A percentile compares a stretch with the other conserved stretches of the same genome.
Conservation (phyloP, 805 yeast genomes). For the Suhomyces emberorum region DNA sequence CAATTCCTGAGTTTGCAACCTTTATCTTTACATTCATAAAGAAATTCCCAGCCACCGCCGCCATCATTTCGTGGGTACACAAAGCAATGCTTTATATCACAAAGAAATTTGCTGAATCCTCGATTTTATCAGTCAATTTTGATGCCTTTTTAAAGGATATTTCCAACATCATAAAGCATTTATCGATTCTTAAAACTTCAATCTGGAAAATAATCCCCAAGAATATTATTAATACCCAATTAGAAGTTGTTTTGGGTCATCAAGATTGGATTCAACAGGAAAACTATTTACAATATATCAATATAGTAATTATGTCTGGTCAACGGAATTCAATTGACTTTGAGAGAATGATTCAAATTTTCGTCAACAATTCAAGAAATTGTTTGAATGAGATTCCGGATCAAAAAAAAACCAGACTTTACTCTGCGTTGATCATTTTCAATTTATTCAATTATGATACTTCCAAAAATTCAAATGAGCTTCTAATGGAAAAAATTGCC, state of each 20-base stretch:
- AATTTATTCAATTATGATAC: slow-evolving; percentile 49
- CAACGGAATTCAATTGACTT: slow-evolving; percentile 34
- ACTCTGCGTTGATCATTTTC: slow-evolving; percentile 46
- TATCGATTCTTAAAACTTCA: slow-evolving; percentile 8
- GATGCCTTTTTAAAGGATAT: slow-evolving; percentile 25
- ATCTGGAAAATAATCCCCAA: slow-evolving; percentile 42
- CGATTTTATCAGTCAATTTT: slow-evolving; percentile 24
- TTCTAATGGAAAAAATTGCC: slow-evolving; percentile 46
- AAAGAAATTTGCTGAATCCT: slow-evolving; percentile 55
- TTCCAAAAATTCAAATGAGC: slow-evolving; percentile 41
- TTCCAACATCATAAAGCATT: slow-evolving; percentile 12
- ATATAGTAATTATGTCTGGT: slow-evolving; percentile 36
- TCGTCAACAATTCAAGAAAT: slow-evolving; percentile 51
- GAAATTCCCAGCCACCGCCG: slow-evolving; percentile 15
- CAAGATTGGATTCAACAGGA: slow-evolving; percentile 44
- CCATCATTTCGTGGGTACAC: slow-evolving; percentile 49
- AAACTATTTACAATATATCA: slow-evolving; percentile 45
- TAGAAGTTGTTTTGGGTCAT: slow-evolving; percentile 55
- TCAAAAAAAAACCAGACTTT: slow-evolving; percentile 29
- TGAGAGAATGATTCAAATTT: slow-evolving; percentile 58
- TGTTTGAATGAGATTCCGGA: slow-evolving; percentile 25
- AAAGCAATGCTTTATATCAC: slow-evolving; percentile 60
- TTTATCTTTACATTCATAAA: slow-evolving; percentile 25
- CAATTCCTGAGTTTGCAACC: slow-evolving; percentile 24
- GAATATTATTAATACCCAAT: slow-evolving; percentile 54